Conservation (phyloP, 2,329 filamentous ascomycete species). For the Colletotrichum spaethianum region DNA sequence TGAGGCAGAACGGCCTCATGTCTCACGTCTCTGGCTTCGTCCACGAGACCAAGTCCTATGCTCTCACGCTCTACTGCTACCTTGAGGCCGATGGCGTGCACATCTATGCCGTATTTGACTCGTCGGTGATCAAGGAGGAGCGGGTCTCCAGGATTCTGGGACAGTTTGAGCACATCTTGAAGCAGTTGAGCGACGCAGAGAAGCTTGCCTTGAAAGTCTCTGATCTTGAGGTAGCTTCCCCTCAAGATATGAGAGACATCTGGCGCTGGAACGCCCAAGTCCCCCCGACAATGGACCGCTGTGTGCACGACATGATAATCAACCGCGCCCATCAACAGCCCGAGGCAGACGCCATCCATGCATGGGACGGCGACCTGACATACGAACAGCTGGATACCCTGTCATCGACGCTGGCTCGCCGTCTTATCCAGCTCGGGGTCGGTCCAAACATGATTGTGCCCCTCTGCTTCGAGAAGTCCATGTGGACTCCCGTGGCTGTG, state of each 20-base stretch:
- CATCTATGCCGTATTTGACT: not conserved
- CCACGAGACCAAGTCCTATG: not conserved
- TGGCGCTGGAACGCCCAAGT: slow-evolving; percentile 3
- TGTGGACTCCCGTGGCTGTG: slow-evolving; percentile 49
- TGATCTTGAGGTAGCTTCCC: not conserved
- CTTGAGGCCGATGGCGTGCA: not conserved
- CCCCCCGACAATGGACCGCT: not conserved
- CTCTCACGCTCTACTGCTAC: not conserved
- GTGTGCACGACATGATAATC: not conserved
- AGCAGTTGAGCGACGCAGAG: not conserved
- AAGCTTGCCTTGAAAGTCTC: not conserved
- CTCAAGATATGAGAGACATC: not conserved
- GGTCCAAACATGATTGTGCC: slow-evolving; percentile 47
- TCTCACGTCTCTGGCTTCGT: slow-evolving; percentile 4
- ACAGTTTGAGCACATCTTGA: not conserved
- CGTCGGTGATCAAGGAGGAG: not conserved
- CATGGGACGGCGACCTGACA: not conserved
- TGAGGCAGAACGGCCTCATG: not conserved
- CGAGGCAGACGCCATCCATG: slow-evolving; percentile 37
- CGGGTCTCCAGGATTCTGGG: not conserved
- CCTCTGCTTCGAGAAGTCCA: slow-evolving; percentile 52
- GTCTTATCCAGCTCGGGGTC: slow-evolving; percentile 45
- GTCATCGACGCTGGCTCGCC: slow-evolving; percentile 38
- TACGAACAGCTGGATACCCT: not conserved
- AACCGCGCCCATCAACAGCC: slow-evolving; percentile 8